Base-by-base conservation (phyloP, 2,329 filamentous ascomycete species). In the Cladorrhinum sp. region DNA sequence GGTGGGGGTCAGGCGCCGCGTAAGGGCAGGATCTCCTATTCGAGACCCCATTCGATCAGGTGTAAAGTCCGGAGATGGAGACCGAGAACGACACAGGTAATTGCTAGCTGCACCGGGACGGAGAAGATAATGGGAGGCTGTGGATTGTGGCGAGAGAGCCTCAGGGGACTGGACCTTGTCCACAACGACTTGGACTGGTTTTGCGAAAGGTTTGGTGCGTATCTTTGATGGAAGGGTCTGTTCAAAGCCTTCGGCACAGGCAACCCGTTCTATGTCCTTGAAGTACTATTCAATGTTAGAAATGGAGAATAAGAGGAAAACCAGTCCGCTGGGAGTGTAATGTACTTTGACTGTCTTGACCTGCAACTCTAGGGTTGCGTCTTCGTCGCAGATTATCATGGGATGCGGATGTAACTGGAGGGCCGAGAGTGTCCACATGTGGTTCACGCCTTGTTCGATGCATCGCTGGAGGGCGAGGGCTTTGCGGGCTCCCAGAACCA, bases 361-460 rank as follows among this genome's bases (percentile, higher is more conserved):
- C 67, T 83, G 82, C 62, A 88, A 73, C 70, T 87, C 85, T 24
- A 86, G 73, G 0, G 85, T 88, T 6, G 85, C 85, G 67, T 91
- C 89, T 65, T 91, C 88, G 69, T 92, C 89, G 57, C 87, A 88
- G 16, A 91, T 88, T 54, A 92, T 84, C 77, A 92, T 82, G 54
- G 87, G 85, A 67, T 89, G 86, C 1, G 84, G 85, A 71, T 92
- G 89, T 68, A 91, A 75, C 73, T 92, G 89, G 63, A 92, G 77
- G 57, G 84, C 84, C 0, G 88, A 91, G 2, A 92, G 79, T 0
- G 89, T 92, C 87, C 89, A 92, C 87, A 91, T 90, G 74, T 92
- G 89, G 72, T 89, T 91, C 58, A 92, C 81, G 49, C 86, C 87
- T 45, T 86, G 86, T 71, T 92, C 89, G 62, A 92, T 82, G 63